Conservation (phyloP, 1,139 yeast species). For the Scheffersomyces lignicola region DNA sequence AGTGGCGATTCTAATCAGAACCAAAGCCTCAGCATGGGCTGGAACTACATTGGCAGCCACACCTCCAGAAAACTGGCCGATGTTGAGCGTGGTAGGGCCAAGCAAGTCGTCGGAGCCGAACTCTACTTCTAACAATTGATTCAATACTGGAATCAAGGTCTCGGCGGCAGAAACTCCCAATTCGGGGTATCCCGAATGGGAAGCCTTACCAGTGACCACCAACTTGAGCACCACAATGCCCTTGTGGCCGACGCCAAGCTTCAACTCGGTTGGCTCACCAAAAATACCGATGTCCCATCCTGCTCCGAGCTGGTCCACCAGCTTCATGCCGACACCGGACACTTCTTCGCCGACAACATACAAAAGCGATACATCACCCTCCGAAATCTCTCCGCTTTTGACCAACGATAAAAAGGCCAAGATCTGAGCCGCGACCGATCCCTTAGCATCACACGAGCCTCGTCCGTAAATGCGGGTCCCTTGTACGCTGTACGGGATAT, state of each 20-base stretch:
- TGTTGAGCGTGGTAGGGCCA: slow-evolving; percentile 63
- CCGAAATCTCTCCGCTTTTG: slow-evolving; percentile 33
- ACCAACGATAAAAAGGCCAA: slow-evolving; percentile 50
- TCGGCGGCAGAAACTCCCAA: slow-evolving; percentile 65
- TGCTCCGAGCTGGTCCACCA: slow-evolving; percentile 42
- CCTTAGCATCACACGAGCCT: slow-evolving; percentile 71
- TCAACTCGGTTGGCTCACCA: slow-evolving; percentile 75
- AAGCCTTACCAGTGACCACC: slow-evolving; percentile 54
- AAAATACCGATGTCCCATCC: slow-evolving; percentile 64
- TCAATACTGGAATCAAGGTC: slow-evolving; percentile 52
- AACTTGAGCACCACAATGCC: slow-evolving; percentile 48
- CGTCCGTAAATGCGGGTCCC: slow-evolving; percentile 59
- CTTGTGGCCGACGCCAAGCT: slow-evolving; percentile 71
- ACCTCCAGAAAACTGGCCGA: slow-evolving; percentile 61
- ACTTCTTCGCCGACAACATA: slow-evolving; percentile 73
- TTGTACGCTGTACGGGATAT: slow-evolving; percentile 49
- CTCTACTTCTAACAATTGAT: slow-evolving; percentile 28
- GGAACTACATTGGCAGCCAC: slow-evolving; percentile 66
- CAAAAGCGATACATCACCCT: slow-evolving; percentile 59
- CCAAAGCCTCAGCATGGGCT: slow-evolving; percentile 51
- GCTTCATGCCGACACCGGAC: slow-evolving; percentile 60
- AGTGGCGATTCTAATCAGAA: slow-evolving; percentile 56
- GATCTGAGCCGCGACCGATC: slow-evolving; percentile 63
- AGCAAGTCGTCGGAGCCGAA: slow-evolving; percentile 54
- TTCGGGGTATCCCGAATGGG: slow-evolving; percentile 73